phyloP scores from a whole-genome alignment of 495 filamentous ascomycete genomes.

The Penicillium desertorum region DNA sequence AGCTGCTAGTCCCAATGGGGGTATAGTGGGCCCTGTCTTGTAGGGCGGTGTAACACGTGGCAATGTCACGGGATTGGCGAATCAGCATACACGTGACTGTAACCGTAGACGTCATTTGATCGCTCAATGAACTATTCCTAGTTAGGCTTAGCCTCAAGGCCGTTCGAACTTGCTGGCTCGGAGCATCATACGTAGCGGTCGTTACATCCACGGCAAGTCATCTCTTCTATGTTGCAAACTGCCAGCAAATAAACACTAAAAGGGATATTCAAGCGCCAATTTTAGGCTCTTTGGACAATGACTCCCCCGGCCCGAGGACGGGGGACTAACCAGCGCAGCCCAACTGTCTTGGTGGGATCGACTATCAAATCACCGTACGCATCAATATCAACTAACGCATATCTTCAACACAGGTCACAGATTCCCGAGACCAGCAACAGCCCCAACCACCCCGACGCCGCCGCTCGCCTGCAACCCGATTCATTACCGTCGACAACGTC shows the following conservation, averaged over 20 bases:
- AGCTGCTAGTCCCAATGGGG: constrained; percentile 3
- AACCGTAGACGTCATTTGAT: constrained; percentile 11
- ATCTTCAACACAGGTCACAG: constrained; percentile 51
- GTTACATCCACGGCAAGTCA: neutral
- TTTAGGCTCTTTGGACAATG: constrained; percentile 22
- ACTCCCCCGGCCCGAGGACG: constrained; percentile 39
- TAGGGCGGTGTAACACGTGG: constrained; percentile 21
- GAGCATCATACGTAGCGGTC: constrained; percentile 10
- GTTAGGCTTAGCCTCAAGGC: constrained; percentile 7
- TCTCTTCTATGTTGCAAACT: neutral
- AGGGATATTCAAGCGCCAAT: neutral
- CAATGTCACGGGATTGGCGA: constrained; percentile 17
- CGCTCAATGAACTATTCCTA: constrained; percentile 3
- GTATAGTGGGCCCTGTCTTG: neutral
- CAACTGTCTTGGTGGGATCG: constrained; percentile 53
- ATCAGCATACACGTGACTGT: constrained; percentile 8
- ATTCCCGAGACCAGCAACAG: constrained; percentile 54
- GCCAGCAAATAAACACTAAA: neutral
- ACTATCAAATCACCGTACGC: neutral
- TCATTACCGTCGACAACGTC: constrained; percentile 94
- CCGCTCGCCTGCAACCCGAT: constrained; percentile 61
- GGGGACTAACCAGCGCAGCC: constrained; percentile 50
- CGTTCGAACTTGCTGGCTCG: constrained; percentile 12
- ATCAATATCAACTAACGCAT: constrained; percentile 13
- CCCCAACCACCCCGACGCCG: constrained; percentile 35